Base-by-base conservation (phyloP, 2,329 filamentous ascomycete species). In the Colletotrichum camelliae region DNA sequence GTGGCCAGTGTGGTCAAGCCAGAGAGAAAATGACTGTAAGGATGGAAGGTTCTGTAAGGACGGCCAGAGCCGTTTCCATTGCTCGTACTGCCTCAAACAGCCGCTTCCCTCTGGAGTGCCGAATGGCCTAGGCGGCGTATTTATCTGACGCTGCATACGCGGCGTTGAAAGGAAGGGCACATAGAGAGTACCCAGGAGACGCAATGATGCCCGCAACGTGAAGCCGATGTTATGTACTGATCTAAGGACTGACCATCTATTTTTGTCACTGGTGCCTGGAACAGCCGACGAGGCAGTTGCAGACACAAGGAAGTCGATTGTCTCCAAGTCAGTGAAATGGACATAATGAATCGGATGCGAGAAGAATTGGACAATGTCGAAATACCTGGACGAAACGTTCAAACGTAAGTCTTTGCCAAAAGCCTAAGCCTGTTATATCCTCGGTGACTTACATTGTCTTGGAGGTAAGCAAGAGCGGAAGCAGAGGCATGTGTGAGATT, bases 101-200 rank as follows among this genome's bases (percentile, higher is more conserved):
- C 43, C 43, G 43, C 43, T 48, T 1, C 43, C 43, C 1, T 48
- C 43, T 0, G 43, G 43, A 0, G 43, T 48, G 10, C 5, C 43
- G 0, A 48, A 48, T 48, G 2, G 5, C 10, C 43, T 48, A 0
- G 43, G 43, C 21, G 43, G 39, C 39, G 5, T 48, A 5, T 2
- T 10, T 1, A 5, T 18, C 39, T 48, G 18, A 48, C 3, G 39
- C 7, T 48, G 0, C 9, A 12, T n/a, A 1, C n/a, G 5, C 9
- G 39, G 39, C 21, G 21, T 21, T 21, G 21, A 21, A 21, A 21
- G 21, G 21, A 21, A 21, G 21, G 21, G 21, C 7, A 58, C 27
- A 29, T 27, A 58, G 1, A 58, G 24, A 1, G 55, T 58, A 4
- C 27, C 27, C 0, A 58, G 10, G 0, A 58, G 21, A 9, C 21